Percentiles rank a stretch among this genome's conserved stretches.
Evolutionary conservation across 768 basidiomycete genomes (phyloP).

Genomic region (Phylloporus arenicola): DNA sequence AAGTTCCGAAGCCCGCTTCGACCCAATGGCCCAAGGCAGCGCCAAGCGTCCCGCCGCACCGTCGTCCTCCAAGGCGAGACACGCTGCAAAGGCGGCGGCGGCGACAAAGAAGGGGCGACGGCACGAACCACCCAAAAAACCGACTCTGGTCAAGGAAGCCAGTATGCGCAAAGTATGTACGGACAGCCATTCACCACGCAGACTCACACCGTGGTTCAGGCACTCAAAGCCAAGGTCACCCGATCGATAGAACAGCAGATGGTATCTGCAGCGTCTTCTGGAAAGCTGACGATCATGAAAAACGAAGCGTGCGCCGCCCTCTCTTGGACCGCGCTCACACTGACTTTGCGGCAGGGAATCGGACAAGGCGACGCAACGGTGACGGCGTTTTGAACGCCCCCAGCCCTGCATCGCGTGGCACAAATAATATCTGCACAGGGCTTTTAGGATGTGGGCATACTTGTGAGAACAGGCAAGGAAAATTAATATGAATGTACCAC

Average conservation of each 20-base stretch:
- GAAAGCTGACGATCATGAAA: conserved; percentile 92
- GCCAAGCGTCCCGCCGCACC: conserved; percentile 63
- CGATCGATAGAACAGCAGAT: conserved; percentile 89
- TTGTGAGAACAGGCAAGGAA: conserved; percentile 11
- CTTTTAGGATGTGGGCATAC: conserved; percentile 12
- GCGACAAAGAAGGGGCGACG: conserved; percentile 76
- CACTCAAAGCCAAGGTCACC: conserved; percentile 86
- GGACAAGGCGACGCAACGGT: conserved; percentile 14
- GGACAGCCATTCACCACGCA: not conserved
- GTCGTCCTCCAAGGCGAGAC: conserved; percentile 43
- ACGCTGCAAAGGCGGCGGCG: conserved; percentile 61
- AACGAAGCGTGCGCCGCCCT: conserved; percentile 32
- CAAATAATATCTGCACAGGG: not conserved
- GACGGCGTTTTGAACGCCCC: conserved; percentile 10
- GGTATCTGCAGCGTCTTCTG: conserved; percentile 81
- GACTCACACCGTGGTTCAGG: conserved; percentile 36
- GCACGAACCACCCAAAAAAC: conserved; percentile 78
- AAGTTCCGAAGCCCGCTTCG: conserved; percentile 16
- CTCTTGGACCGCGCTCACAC: not conserved
- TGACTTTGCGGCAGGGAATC: conserved; percentile 16
- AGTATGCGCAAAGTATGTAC: conserved; percentile 65
- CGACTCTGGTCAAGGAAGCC: conserved; percentile 63
- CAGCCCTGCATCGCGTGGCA: not conserved
- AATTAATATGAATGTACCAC: conserved; percentile 16
- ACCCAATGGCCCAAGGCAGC: conserved; percentile 70